Evolutionary conservation across 1,284 basidiomycete genomes (phyloP), one percentile per base, ranked within the genome.

Genomic region (Leccinum angustisporum): DNA sequence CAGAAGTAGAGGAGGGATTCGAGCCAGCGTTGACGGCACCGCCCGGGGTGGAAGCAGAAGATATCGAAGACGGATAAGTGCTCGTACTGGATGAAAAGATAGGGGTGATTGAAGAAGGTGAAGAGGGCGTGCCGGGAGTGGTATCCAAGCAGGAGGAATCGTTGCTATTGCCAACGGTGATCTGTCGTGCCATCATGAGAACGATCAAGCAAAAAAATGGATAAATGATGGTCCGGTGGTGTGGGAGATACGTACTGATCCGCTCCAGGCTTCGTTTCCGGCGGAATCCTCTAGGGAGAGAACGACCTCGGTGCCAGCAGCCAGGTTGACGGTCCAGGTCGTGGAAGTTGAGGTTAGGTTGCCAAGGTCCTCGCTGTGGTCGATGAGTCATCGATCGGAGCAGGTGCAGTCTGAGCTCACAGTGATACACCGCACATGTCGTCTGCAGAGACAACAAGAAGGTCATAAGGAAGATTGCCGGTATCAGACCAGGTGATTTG

Each of bases 231-330:
- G 40, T n/a, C 1, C 1, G 1, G 18, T 40, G 6, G 18, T 46
- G 6, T n/a, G 18, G 16, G 18, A 27, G 62, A 58, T 25, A 73
- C 85, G 68, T 63, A 91, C 90, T 11, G 66, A 66, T 57, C 77
- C 79, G 66, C 82, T 85, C 89, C 88, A 92, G 5, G 82, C 87
- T 68, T 91, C 87, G 1, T 85, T 69, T 50, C 78, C 82, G 40
- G 68, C 60, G 6, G 75, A 68, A 69, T 91, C 88, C 62, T 82
- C 72, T 18, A 91, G 66, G n/a, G 82, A 86, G 56, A 90, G 66
- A 68, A 80, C 73, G 57, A 88, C 77, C 43, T 77, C 63, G 27
- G 78, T 78, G 46, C 86, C 85, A 21, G 81, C 78, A 38, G 81
- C 66, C 54, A 90, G 53, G 59, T 72, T 72, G 58, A 80, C 79